Evolutionary conservation across 1,284 basidiomycete genomes (phyloP).

Genomic region (Cystobasidium sp.): DNA sequence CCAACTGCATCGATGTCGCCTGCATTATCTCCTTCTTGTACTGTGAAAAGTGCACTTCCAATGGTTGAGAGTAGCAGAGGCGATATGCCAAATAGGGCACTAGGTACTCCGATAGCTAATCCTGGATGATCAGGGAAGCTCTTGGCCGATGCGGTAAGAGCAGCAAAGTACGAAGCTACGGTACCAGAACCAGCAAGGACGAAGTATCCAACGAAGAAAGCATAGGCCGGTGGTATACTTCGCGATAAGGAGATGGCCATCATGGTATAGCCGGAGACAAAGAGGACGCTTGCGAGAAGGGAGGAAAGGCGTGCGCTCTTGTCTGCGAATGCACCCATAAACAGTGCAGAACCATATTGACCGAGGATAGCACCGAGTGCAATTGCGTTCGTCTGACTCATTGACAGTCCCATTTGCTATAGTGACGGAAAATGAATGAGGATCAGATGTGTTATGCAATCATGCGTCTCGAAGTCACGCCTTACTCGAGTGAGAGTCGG

Average conservation of each 20-base stretch:
- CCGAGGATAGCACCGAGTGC: constrained; percentile 34
- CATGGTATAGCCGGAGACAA: constrained; percentile 46
- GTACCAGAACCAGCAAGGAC: constrained; percentile 49
- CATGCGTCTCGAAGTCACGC: constrained; percentile 36
- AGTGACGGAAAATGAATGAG: background rate
- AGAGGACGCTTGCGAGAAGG: constrained; percentile 44
- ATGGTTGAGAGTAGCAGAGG: constrained; percentile 51
- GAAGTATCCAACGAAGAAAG: constrained; percentile 42
- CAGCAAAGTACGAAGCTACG: constrained; percentile 49
- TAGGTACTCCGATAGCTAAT: constrained; percentile 50
- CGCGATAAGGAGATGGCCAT: constrained; percentile 32
- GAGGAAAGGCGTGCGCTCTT: constrained; percentile 47
- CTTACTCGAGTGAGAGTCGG: constrained; percentile 41
- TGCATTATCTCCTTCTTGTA: constrained; percentile 17
- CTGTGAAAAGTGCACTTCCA: constrained; percentile 48
- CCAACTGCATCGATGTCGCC: constrained; percentile 48
- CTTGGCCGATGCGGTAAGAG: constrained; percentile 47
- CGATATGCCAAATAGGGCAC: constrained; percentile 51
- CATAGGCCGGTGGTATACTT: constrained; percentile 18
- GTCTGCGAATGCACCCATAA: constrained; percentile 48
- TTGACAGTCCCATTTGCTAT: constrained; percentile 31
- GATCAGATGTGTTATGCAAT: background rate
- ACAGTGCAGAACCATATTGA: constrained; percentile 43
- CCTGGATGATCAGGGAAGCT: constrained; percentile 49
- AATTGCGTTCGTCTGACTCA: constrained; percentile 22